Conservation (phyloP, 495 filamentous ascomycete genomes). For the Penicillium flavigenum region DNA sequence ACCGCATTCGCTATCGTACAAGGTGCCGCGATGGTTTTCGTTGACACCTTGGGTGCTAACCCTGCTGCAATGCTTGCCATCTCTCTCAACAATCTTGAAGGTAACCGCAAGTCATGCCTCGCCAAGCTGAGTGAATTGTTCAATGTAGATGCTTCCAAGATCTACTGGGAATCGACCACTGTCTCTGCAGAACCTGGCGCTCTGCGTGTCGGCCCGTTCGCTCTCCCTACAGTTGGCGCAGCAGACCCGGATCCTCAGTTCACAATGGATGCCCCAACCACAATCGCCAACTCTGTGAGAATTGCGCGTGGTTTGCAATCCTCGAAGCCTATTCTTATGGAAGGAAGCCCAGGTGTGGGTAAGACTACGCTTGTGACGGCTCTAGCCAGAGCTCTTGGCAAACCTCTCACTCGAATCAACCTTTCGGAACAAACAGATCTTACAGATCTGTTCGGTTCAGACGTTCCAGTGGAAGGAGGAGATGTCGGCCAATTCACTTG, state of each 20-base stretch:
- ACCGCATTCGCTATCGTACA: slow-evolving; percentile 64
- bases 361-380: slow-evolving; percentile 93
- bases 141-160: slow-evolving; percentile 54
- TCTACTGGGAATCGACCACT: slow-evolving; percentile 59
- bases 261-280: slow-evolving; percentile 84
- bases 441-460: slow-evolving; percentile 95
- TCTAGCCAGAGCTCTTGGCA: slow-evolving; percentile 72
- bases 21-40: slow-evolving; percentile 92
- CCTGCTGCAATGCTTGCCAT: slow-evolving; percentile 79
- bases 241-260: slow-evolving; percentile 60
- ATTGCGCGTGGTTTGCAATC: slow-evolving; percentile 88
- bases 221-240: slow-evolving; percentile 51
- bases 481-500: slow-evolving; percentile 86
- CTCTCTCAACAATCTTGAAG: slow-evolving; percentile 52
- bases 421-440: slow-evolving; percentile 96
- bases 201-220: slow-evolving; percentile 71
- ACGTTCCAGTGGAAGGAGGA: slow-evolving; percentile 89
- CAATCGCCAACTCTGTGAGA: slow-evolving; percentile 82
- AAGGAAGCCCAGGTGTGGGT: slow-evolving; percentile 94
- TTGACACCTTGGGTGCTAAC: slow-evolving; percentile 92
- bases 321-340: slow-evolving; percentile 85
- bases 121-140: slow-evolving; percentile 68
- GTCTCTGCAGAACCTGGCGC: slow-evolving; percentile 47
- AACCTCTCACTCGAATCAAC: slow-evolving; percentile 87
- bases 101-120: slow-evolving; percentile 70